Conservation (phyloP, 495 filamentous ascomycete genomes). For the Xylaria intraflava region DNA sequence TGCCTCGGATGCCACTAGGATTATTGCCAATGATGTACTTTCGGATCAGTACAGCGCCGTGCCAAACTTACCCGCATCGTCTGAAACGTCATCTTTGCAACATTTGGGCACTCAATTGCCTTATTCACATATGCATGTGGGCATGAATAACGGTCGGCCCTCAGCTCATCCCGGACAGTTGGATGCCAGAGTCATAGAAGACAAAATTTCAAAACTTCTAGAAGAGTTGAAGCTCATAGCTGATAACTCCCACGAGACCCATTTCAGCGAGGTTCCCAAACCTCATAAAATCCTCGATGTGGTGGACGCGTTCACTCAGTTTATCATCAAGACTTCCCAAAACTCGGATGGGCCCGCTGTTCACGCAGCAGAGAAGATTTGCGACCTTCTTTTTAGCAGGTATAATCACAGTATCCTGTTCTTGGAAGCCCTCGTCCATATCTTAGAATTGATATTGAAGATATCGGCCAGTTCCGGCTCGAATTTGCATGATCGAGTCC, state of each 20-base stretch:
- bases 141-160: constrained; percentile 41
- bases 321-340: constrained; percentile 49
- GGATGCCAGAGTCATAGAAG: constrained; percentile 55
- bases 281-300: constrained; percentile 58
- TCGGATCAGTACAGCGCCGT: constrained; percentile 76
- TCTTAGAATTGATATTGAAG: constrained; percentile 74
- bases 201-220: constrained; percentile 64
- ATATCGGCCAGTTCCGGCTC: constrained; percentile 59
- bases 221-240: constrained; percentile 60
- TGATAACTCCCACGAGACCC: constrained; percentile 59
- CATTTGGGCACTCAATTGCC: constrained; percentile 53
- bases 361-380: constrained; percentile 63
- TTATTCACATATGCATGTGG: constrained; percentile 51
- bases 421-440: constrained; percentile 73
- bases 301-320: constrained; percentile 47
- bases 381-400: constrained; percentile 55
- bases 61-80: constrained; percentile 69
- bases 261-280: constrained; percentile 60
- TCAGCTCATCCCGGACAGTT: constrained; percentile 57
- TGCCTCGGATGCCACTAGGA: constrained; percentile 46
- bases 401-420: constrained; percentile 52
- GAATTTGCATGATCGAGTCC: constrained; percentile 61
- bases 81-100: constrained; percentile 71
- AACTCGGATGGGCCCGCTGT: constrained; percentile 61
- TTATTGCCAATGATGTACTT: constrained; percentile 62